Evolutionary conservation across 1,284 basidiomycete genomes (phyloP).

Genomic region (Rhodotorula sp.): DNA sequence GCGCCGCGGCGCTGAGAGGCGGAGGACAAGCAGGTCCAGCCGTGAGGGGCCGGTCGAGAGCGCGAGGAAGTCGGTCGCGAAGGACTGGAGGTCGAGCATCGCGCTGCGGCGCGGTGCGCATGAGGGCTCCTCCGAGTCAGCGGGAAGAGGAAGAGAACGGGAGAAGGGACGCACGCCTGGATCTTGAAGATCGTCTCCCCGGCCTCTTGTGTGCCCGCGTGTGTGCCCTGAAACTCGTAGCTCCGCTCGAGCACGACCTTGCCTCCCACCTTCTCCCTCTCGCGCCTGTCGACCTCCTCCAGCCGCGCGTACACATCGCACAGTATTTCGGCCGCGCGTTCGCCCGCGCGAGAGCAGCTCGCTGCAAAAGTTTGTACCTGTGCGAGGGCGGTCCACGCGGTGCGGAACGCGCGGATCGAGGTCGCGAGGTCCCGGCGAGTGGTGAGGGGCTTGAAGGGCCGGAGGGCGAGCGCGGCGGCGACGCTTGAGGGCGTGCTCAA

Average conservation of each 20-base stretch:
- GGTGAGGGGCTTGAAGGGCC: slow-evolving; percentile 10
- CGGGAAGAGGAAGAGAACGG: background rate
- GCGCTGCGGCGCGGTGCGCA: background rate
- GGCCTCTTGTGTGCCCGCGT: background rate
- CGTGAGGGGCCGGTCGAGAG: slow-evolving; percentile 5
- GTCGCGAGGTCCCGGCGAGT: slow-evolving; percentile 27
- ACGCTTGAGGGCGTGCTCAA: background rate
- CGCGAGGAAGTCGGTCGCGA: slow-evolving; percentile 19
- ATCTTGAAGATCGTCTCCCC: slow-evolving; percentile 18
- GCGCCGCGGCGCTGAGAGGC: background rate
- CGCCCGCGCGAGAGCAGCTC: slow-evolving; percentile 5
- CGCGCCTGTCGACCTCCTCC: slow-evolving; percentile 9
- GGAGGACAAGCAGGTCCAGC: slow-evolving; percentile 25
- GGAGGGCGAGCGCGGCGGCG: background rate
- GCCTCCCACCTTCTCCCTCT: background rate
- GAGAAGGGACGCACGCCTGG: slow-evolving; percentile 24
- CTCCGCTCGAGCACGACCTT: slow-evolving; percentile 22
- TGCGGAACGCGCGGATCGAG: slow-evolving; percentile 4
- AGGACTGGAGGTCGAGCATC: slow-evolving; percentile 30
- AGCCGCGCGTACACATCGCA: slow-evolving; percentile 1
- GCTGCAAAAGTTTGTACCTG: slow-evolving; percentile 2
- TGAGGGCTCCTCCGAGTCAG: background rate
- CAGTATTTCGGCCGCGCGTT: slow-evolving; percentile 22
- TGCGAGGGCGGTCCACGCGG: slow-evolving; percentile 14
- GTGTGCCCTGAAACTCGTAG: slow-evolving; percentile 23